Evolutionary conservation across 441 rosid genomes (phyloP).

Genomic region (Gossypium lobatum): DNA sequence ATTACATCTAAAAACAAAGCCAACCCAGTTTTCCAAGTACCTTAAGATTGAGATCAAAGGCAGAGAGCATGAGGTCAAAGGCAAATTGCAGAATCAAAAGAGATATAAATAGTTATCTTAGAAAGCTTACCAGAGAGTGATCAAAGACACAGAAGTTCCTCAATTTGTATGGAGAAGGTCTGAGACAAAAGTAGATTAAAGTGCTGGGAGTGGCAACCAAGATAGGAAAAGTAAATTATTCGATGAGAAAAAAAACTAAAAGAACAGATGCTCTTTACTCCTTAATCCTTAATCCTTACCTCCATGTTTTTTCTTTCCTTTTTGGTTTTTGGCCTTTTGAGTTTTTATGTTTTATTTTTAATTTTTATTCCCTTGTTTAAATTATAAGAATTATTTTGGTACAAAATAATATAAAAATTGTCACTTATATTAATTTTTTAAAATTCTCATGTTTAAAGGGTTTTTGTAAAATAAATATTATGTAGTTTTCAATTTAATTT

Average conservation of each 20-base stretch:
- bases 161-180: neutral
- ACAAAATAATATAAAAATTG: too few species aligned
- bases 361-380: neutral
- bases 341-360: neutral
- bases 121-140: constrained; percentile 9
- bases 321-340: neutral
- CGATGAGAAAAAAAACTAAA: constrained; percentile 11
- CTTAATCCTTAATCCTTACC: neutral
- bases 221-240: constrained; percentile 20
- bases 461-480: neutral
- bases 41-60: constrained; percentile 14
- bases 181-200: neutral
- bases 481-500: neutral
- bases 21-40: constrained; percentile 16
- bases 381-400: neutral
- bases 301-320: neutral
- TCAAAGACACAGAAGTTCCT: constrained; percentile 6
- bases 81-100: neutral
- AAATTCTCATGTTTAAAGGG: neutral
- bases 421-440: neutral
- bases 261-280: constrained; percentile 27
- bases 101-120: neutral
- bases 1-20: neutral
- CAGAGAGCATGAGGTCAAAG: neutral
- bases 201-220: constrained; percentile 14